Base-by-base conservation (phyloP, 345 rosid genomes). In the Fremontodendron californicum region DNA sequence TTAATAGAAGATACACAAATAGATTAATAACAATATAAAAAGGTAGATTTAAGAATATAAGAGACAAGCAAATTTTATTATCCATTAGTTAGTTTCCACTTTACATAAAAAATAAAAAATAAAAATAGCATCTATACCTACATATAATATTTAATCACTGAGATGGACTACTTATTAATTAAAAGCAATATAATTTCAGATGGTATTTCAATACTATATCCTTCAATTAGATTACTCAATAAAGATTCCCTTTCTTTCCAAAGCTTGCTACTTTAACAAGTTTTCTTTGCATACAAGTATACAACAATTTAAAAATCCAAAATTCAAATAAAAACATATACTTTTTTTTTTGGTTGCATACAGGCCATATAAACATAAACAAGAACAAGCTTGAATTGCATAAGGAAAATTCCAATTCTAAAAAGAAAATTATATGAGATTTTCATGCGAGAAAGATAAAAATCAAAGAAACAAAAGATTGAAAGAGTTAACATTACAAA, bases 381-480 rank as follows among this genome's bases (percentile, higher is more conserved):
- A 70, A 46, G 74, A 15, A 49, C 40, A 75, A 45, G n/a, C 60
- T 63, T n/a, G 45, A 49, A 62, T 65, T 48, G 45, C 60, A 75
- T 39, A 21, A 35, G 37, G 15, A 75, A 61, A 62, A 19, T 40
- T 52, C 60, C 7, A 62, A 46, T 45, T 37, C 16, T 58, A 40
- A 61, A 16, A 27, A 37, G 29, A 51, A 54, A 46, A 51, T 23
- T 18, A 72, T 33, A 39, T 42, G 45, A 19, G n/a, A 33, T 5
- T 4, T 72, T 25, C 81, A 74, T 19, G 40, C 46, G 51, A 18
- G 42, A 75, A 8, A 37, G 13, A 73, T 1, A 39, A 7, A 45
- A 37, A 74, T 8, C 16, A 18, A 40, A 58, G 8, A 19, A 7
- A 74, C 15, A 16, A 57, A 25, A 74, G 29, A 57, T 13, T 40